Conservation (phyloP, 345 rosid genomes). For the Gossypium australe region DNA sequence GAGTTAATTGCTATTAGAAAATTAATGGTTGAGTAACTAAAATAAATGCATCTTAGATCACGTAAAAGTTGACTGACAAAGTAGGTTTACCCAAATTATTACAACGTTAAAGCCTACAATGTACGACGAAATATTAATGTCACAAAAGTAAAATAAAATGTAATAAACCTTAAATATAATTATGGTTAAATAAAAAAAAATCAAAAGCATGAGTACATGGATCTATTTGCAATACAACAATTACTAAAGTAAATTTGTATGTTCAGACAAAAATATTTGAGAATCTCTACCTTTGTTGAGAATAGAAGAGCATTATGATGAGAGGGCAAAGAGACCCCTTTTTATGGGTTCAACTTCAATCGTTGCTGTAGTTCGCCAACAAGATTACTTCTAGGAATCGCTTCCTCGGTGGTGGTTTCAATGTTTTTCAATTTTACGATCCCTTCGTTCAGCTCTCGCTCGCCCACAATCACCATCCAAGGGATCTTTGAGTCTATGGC, state of each 20-base stretch:
- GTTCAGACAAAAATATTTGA: background rate
- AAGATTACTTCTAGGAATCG: conserved; percentile 35
- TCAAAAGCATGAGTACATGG: background rate
- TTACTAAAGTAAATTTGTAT: background rate
- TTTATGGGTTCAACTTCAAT: conserved; percentile 27
- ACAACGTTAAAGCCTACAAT: background rate
- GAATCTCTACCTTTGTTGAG: background rate
- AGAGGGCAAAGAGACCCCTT: background rate
- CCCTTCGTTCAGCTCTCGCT: conserved; percentile 50
- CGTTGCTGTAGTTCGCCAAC: conserved; percentile 43
- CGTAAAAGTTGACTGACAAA: too few species aligned
- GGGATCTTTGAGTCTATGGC: conserved; percentile 47
- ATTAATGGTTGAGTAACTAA: too few species aligned
- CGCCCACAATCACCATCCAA: conserved; percentile 68
- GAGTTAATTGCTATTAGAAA: too few species aligned
- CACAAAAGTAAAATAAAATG: background rate
- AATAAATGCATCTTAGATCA: too few species aligned
- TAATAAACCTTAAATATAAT: background rate
- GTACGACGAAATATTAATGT: background rate
- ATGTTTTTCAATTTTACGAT: conserved; percentile 57
- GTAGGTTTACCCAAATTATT: too few species aligned
- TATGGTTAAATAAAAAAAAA: background rate
- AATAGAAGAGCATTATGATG: background rate
- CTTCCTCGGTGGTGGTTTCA: conserved; percentile 42
- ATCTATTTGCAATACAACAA: background rate